phyloP scores from a whole-genome alignment of 2,329 filamentous ascomycete genomes.

The Monilinia polystroma region DNA sequence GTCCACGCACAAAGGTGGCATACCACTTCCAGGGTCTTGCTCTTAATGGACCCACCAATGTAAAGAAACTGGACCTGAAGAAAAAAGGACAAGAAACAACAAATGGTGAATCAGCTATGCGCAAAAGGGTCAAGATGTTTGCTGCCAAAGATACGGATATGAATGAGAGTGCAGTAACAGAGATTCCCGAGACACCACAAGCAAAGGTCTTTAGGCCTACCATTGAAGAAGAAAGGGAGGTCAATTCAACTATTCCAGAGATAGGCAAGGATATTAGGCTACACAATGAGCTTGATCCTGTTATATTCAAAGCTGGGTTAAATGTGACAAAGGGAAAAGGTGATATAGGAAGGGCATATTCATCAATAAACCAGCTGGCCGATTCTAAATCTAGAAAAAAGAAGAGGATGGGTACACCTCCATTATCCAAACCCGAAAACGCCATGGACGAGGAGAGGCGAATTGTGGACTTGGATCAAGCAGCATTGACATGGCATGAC shows the following conservation, averaged over 20 bases:
- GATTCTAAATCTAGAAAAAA: constrained; percentile 37
- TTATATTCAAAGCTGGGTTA: constrained; percentile 33
- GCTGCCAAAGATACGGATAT: constrained; percentile 14
- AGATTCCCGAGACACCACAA: constrained; percentile 26
- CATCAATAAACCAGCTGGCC: constrained; percentile 35
- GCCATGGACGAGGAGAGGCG: constrained; percentile 18
- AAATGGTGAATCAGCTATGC: constrained; percentile 28
- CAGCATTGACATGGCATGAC: constrained; percentile 65
- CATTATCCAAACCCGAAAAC: constrained; percentile 25
- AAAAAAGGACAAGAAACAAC: constrained; percentile 13
- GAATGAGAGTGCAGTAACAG: constrained; percentile 11
- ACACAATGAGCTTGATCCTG: constrained; percentile 34
- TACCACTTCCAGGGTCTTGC: constrained; percentile 38
- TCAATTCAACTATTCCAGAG: constrained; percentile 27
- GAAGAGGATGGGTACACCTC: constrained; percentile 36
- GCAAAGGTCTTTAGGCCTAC: constrained; percentile 26
- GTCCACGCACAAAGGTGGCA: constrained; percentile 39
- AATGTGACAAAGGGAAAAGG: constrained; percentile 24
- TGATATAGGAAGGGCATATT: constrained; percentile 33
- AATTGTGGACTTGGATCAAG: constrained; percentile 43
- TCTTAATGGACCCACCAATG: constrained; percentile 27
- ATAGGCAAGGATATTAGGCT: constrained; percentile 26
- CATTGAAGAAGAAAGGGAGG: constrained; percentile 24
- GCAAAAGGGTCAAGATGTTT: constrained; percentile 34
- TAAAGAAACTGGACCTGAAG: constrained; percentile 32